A percentile compares a stretch with the other conserved stretches of the same genome.
Evolutionary conservation across 495 filamentous ascomycete species (phyloP).

Genomic region (Penicillium coprophilum): DNA sequence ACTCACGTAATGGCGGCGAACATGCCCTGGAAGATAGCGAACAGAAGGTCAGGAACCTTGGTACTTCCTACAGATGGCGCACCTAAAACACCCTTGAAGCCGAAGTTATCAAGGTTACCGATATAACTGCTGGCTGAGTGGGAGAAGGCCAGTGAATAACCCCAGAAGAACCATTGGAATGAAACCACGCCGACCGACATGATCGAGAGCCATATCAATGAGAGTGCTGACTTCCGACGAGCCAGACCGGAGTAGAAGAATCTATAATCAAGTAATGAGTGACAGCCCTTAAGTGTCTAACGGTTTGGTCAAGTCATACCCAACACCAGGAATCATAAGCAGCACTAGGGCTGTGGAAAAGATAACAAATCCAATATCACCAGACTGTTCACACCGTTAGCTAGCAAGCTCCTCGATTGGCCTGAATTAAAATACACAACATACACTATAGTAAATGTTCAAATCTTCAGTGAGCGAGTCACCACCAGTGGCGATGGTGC

Average conservation of each 20-base stretch:
- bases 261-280: conserved; percentile 32
- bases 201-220: conserved; percentile 93
- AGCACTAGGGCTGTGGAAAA: conserved; percentile 85
- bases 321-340: conserved; percentile 98
- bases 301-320: conserved; percentile 43
- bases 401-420: neutral
- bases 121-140: conserved; percentile 80
- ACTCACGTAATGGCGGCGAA: conserved; percentile 90
- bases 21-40: conserved; percentile 97
- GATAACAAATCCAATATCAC: conserved; percentile 92
- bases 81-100: conserved; percentile 76
- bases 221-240: conserved; percentile 92
- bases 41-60: conserved; percentile 84
- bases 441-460: conserved; percentile 80
- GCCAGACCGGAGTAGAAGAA: conserved; percentile 99
- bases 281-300: neutral
- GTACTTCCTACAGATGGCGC: conserved; percentile 78
- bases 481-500: conserved; percentile 63
- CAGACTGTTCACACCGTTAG: conserved; percentile 54
- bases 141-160: conserved; percentile 91
- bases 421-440: conserved; percentile 12
- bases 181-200: conserved; percentile 89
- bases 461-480: conserved; percentile 72
- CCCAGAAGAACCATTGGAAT: conserved; percentile 99
- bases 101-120: conserved; percentile 83